phyloP scores from a whole-genome alignment of 805 yeast genomes.

The Kockiozyma suomiensis region DNA sequence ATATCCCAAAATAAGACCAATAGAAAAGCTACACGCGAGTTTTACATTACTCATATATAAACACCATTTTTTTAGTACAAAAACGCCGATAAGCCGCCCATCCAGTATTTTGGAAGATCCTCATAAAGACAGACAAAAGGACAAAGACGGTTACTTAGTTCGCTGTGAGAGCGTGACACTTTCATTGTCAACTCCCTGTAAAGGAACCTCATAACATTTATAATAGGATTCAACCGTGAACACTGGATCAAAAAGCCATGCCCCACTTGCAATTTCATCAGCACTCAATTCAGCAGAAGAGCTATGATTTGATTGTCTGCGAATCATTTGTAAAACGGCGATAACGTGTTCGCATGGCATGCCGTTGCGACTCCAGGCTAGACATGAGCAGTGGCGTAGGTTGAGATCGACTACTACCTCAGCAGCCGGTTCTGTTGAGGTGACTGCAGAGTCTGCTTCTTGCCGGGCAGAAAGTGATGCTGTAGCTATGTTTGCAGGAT shows the following conservation, averaged over 20 bases:
- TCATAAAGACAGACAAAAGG: background rate
- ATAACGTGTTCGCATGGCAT: conserved; percentile 15
- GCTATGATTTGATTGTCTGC: background rate
- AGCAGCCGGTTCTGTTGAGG: background rate
- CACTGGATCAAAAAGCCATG: conserved; percentile 11
- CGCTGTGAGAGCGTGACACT: background rate
- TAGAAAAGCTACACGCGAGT: too few relatives aligned
- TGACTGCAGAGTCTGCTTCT: background rate
- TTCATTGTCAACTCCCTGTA: conserved; percentile 4
- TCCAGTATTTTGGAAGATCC: too few relatives aligned
- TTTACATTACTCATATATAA: too few relatives aligned
- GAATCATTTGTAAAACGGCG: conserved; percentile 14
- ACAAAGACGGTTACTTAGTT: background rate
- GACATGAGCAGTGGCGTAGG: conserved; percentile 18
- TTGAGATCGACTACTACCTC: conserved; percentile 11
- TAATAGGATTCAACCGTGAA: conserved; percentile 1
- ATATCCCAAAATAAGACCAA: too few relatives aligned
- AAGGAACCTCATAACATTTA: conserved; percentile 6
- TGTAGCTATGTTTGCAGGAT: too few relatives aligned
- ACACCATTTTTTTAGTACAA: too few relatives aligned
- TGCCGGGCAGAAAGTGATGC: background rate
- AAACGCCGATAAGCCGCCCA: too few relatives aligned
- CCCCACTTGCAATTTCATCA: conserved; percentile 1
- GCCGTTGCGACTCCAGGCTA: conserved; percentile 14
- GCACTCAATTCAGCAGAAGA: background rate